Conservation (phyloP, 2,329 filamentous ascomycete species). For the Paracamarosporium sp. region DNA sequence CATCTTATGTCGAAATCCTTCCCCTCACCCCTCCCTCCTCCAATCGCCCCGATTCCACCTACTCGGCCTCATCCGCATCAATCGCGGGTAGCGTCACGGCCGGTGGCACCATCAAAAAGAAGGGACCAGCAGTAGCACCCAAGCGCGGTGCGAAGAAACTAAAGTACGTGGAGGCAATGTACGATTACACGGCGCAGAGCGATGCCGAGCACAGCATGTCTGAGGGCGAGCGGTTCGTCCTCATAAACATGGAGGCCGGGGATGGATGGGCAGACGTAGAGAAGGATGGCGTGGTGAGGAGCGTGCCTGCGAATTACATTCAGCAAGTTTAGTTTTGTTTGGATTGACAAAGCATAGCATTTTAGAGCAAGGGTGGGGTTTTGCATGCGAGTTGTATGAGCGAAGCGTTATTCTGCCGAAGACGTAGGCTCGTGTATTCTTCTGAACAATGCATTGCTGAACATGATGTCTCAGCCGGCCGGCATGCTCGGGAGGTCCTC, state of each 20-base stretch:
- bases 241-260: constrained; percentile 85
- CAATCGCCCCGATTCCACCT: constrained; percentile 64
- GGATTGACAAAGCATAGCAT: background rate
- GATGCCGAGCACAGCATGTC: constrained; percentile 88
- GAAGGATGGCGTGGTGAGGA: constrained; percentile 82
- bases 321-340: constrained; percentile 65
- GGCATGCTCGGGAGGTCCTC: background rate
- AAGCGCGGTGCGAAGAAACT: constrained; percentile 91
- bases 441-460: constrained; percentile 3
- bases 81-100: constrained; percentile 59
- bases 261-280: constrained; percentile 99
- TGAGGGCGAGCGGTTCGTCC: constrained; percentile 89
- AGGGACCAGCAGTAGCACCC: constrained; percentile 90
- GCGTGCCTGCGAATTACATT: constrained; percentile 93
- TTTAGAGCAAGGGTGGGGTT: background rate
- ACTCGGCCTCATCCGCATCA: constrained; percentile 79
- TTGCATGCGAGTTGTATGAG: constrained; percentile 7
- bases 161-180: constrained; percentile 90
- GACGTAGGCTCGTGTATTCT: background rate
- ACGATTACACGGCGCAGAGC: constrained; percentile 86
- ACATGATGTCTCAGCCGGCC: background rate
- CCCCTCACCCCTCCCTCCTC: constrained; percentile 49
- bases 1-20: constrained; percentile 79
- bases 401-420: constrained; percentile 1
- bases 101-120: constrained; percentile 69